phyloP scores from a whole-genome alignment of 306 rosid species.

The Phaseolus lunatus region DNA sequence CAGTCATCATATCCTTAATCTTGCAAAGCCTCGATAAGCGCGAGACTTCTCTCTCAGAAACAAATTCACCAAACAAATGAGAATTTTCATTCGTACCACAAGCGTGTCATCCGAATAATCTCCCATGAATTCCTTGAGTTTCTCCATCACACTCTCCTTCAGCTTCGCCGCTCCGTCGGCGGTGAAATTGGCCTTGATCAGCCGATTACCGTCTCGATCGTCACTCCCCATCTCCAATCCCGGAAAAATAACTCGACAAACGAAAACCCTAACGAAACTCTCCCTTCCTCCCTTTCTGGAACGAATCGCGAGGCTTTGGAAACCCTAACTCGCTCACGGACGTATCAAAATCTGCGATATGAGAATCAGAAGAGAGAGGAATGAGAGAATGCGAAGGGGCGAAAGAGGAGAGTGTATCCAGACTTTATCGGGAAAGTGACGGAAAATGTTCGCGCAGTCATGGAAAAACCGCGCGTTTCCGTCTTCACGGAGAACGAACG shows the following conservation, averaged over 20 bases:
- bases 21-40: background rate
- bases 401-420: background rate
- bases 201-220: slow-evolving; percentile 70
- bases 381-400: slow-evolving; percentile 12
- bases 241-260: background rate
- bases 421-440: slow-evolving; percentile 27
- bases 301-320: slow-evolving; percentile 43
- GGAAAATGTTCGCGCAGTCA: slow-evolving; percentile 33
- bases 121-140: slow-evolving; percentile 95
- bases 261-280: slow-evolving; percentile 59
- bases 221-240: slow-evolving; percentile 73
- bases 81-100: slow-evolving; percentile 64
- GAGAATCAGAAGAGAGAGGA: slow-evolving; percentile 19
- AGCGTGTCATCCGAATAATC: slow-evolving; percentile 96
- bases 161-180: slow-evolving; percentile 65
- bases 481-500: slow-evolving; percentile 7
- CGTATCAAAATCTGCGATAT: slow-evolving; percentile 13
- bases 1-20: background rate
- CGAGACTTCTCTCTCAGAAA: slow-evolving; percentile 3
- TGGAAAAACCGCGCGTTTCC: slow-evolving; percentile 31
- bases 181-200: slow-evolving; percentile 66
- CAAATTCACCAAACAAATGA: slow-evolving; percentile 20
- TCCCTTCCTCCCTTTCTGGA: background rate
- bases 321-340: slow-evolving; percentile 55
- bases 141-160: slow-evolving; percentile 70